Evolutionary conservation across 108 stramenopile species (phyloP), one percentile per base, ranked within the genome.

Genomic region (Stephanodiscus triporus): DNA sequence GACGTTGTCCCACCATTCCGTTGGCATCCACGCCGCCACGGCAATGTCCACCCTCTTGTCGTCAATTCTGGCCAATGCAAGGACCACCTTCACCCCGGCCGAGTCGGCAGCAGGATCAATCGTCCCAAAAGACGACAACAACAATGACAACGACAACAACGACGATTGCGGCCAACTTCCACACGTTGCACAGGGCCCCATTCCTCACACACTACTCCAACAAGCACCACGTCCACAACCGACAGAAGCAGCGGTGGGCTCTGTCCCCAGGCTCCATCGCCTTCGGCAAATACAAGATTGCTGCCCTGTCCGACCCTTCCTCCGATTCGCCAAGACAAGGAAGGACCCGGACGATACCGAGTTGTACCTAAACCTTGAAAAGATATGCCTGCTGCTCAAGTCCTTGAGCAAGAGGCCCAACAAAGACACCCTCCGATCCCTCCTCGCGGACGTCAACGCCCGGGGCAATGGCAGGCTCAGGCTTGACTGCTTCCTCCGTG

Each of bases 261-360:
- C 32, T 47, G 17, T 42, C 49, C 9, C 82, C 84, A 0, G 88
- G 88, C 0, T 89, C 86, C 19, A 54, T 75, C n/a, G 88, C 88
- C 17, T 89, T 89, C 56, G 78, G 84, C 23, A 84, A 89, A 30
- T 84, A 82, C 38, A 87, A 91, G 70, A 85, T 81, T 32, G 73
- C 82, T 16, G 89, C 88, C n/a, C 60, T 89, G 19, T 77, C 81
- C 6, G 91, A 93, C 77, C 81, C 45, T 90, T 90, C 66, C 59
- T 73, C 32, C 84, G 88, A 65, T 86, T 81, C 62, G 85, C 83
- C 68, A 57, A 72, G 13, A 75, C 72, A n/a, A 53, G 14, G 22
- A 48, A 63, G 0, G 63, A 48, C 27, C 27, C 48, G 17, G 73
- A 80, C 47, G 47, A 48, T 19, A 17, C 16, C 26, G 75, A 61